Evolutionary conservation across 2,329 filamentous ascomycete genomes (phyloP).

Genomic region (Pseudogymnoascus sp.): DNA sequence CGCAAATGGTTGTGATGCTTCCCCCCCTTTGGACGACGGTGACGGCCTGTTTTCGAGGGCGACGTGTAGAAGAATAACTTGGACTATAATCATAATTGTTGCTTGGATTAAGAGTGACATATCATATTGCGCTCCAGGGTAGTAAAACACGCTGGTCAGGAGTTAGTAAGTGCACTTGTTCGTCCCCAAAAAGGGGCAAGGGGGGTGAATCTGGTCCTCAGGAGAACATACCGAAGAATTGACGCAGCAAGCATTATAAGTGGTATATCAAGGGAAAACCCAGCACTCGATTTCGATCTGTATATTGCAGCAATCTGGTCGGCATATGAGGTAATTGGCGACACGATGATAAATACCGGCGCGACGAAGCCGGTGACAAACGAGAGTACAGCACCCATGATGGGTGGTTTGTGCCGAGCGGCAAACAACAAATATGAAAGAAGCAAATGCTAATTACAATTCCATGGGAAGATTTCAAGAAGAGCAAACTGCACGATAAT

Average conservation of each 20-base stretch:
- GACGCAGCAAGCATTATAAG: slow-evolving; percentile 65
- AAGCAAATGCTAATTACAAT: slow-evolving; percentile 6
- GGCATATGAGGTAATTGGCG: slow-evolving; percentile 55
- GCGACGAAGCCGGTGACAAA: slow-evolving; percentile 46
- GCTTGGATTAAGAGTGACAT: slow-evolving; percentile 54
- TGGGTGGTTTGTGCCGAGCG: background rate
- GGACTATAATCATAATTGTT: slow-evolving; percentile 56
- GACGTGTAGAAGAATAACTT: slow-evolving; percentile 55
- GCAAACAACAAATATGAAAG: background rate
- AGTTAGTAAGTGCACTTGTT: slow-evolving; percentile 11
- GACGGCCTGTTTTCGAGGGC: slow-evolving; percentile 58
- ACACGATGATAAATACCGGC: slow-evolving; percentile 54
- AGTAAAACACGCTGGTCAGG: slow-evolving; percentile 54
- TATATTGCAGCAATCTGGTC: slow-evolving; percentile 60
- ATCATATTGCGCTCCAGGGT: slow-evolving; percentile 58
- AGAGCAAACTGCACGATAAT: slow-evolving; percentile 1
- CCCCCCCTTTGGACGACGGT: slow-evolving; percentile 51
- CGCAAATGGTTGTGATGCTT: slow-evolving; percentile 54
- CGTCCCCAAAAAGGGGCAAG: slow-evolving; percentile 1
- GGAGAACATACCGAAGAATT: slow-evolving; percentile 46
- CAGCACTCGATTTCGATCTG: slow-evolving; percentile 52
- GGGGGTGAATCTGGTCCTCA: background rate
- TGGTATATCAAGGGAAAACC: slow-evolving; percentile 63
- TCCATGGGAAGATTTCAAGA: background rate
- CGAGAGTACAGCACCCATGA: slow-evolving; percentile 24